These are phyloP conservation scores for Xylariomycetidae sp. DNA, from an alignment of 2,329 filamentous ascomycete genomes.

Conservation along the genomic window DNA sequence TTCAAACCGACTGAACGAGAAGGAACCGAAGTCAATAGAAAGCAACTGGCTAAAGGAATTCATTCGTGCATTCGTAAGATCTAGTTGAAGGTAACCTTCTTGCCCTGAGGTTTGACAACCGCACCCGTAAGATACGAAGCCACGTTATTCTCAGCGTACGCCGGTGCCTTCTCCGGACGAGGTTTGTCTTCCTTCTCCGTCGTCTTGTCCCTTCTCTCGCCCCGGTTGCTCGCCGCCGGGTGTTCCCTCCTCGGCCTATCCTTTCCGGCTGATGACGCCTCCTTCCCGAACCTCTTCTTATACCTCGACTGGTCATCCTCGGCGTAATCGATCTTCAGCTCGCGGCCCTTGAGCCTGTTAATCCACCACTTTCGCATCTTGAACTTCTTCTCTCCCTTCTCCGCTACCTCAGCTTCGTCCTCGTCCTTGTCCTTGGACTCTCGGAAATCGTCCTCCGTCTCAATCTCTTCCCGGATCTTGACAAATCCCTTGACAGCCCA, in stretches of 20 bases:
- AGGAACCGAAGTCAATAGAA: too few relatives aligned
- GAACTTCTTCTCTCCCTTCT: slow-evolving; percentile 47
- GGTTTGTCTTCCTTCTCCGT: slow-evolving; percentile 21
- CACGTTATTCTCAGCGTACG: slow-evolving; percentile 42
- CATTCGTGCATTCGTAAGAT: too few relatives aligned
- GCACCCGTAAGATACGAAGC: slow-evolving; percentile 67
- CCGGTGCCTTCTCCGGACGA: slow-evolving; percentile 37
- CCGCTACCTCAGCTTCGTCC: slow-evolving; percentile 34
- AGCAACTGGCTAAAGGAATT: too few relatives aligned
- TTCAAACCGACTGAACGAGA: not conserved
- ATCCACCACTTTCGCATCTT: slow-evolving; percentile 75
- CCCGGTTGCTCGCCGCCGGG: slow-evolving; percentile 8
- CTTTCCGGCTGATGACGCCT: slow-evolving; percentile 48
- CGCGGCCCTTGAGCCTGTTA: slow-evolving; percentile 74
- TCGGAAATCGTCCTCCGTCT: slow-evolving; percentile 59
- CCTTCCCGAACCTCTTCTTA: slow-evolving; percentile 88
- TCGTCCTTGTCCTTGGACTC: slow-evolving; percentile 36
- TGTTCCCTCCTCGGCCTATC: slow-evolving; percentile 17
- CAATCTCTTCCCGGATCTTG: slow-evolving; percentile 61
- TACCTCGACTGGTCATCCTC: slow-evolving; percentile 87
- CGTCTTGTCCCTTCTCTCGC: slow-evolving; percentile 3
- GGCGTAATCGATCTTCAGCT: slow-evolving; percentile 85
- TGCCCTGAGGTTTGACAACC: slow-evolving; percentile 73
- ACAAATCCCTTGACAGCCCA: slow-evolving; percentile 78
- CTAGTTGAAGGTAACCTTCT: slow-evolving; percentile 78